Base-by-base conservation (phyloP, 768 basidiomycete genomes). In the Trametes cinnabarina region DNA sequence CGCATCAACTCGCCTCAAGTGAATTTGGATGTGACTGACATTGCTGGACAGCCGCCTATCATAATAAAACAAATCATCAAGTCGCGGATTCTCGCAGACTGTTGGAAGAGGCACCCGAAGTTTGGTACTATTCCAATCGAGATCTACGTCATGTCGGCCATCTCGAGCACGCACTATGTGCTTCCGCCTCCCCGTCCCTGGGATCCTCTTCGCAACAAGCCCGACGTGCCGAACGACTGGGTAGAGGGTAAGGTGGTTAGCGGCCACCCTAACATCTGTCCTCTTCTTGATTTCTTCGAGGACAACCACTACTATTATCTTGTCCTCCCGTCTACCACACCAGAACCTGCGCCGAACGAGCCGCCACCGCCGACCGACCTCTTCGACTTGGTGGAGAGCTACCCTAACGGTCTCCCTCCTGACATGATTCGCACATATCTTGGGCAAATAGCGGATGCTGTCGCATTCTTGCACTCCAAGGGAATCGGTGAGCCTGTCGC, bases 51-150 rank as follows among this genome's bases (percentile, higher is more conserved):
- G 93, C 88, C 94, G 3, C 86, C 90, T 35, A 75, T 97, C 58
- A 88, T 99, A 66, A 94, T 99, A 74, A 99, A 99, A 69, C 95
- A 97, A 73, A 88, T 98, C 68, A 95, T 98, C 78, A 98, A 98
- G 73, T 94, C 92, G 46, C 90, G 97, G 50, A 99, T 99, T 58
- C 82, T 99, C 51, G 96, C 96, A 28, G 96, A 99, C 75, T 98
- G 96, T 73, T 99, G 97, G 97, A 98, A 98, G 77, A 92, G 91
- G 68, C 96, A 99, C 71, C 90, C 91, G 41, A 84, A 88, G 61
- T 83, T 91, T 71, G 96, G 96, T 55, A 97, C 97, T 8, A 97
- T 98, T 66, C 96, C 97, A 15, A 96, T 98, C 76, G 97, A 99
- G 75, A 96, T 96, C 23, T 91, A 90, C 69, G 91, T 94, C 68